Evolutionary conservation across 352 stramenopile species (phyloP).

Genomic region (Phytopythium boreale): DNA sequence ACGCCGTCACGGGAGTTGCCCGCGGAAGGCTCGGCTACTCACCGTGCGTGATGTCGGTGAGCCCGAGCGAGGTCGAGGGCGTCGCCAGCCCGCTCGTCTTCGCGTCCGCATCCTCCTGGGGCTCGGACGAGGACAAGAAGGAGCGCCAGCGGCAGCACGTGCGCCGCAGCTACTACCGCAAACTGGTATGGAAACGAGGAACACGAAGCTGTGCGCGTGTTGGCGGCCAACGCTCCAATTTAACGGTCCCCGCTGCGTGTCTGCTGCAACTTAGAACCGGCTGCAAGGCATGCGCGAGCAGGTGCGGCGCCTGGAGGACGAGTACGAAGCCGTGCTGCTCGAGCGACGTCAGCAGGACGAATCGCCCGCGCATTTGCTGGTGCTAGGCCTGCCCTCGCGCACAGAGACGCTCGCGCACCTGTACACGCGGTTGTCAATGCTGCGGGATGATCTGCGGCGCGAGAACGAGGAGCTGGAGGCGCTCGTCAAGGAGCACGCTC

Average conservation of each 20-base stretch:
- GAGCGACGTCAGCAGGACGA: slow-evolving; percentile 13
- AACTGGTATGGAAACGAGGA: slow-evolving; percentile 17
- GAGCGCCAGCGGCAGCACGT: slow-evolving; percentile 62
- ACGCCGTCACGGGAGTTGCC: background rate
- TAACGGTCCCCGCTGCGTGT: background rate
- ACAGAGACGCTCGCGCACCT: slow-evolving; percentile 28
- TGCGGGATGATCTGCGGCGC: slow-evolving; percentile 43
- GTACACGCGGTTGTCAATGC: slow-evolving; percentile 50
- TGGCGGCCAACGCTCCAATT: background rate
- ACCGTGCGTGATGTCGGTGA: background rate
- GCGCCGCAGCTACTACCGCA: slow-evolving; percentile 37
- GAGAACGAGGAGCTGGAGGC: slow-evolving; percentile 54
- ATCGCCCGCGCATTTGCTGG: slow-evolving; percentile 2
- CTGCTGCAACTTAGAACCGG: slow-evolving; percentile 21
- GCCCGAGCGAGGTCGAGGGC: background rate
- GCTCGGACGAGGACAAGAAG: slow-evolving; percentile 20
- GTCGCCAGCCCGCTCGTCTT: slow-evolving; percentile 1
- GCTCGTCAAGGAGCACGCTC: slow-evolving; percentile 32
- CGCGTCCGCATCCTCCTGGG: background rate
- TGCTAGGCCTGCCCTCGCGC: slow-evolving; percentile 4
- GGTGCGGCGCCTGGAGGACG: slow-evolving; percentile 24
- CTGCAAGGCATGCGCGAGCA: slow-evolving; percentile 39
- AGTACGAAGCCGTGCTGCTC: slow-evolving; percentile 28
- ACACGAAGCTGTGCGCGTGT: too few relatives aligned
- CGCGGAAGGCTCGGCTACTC: background rate